These are phyloP conservation scores for Tuctoria greenei DNA, from an alignment of 176 grass and related monocot genomes.

Conservation along the genomic window DNA sequence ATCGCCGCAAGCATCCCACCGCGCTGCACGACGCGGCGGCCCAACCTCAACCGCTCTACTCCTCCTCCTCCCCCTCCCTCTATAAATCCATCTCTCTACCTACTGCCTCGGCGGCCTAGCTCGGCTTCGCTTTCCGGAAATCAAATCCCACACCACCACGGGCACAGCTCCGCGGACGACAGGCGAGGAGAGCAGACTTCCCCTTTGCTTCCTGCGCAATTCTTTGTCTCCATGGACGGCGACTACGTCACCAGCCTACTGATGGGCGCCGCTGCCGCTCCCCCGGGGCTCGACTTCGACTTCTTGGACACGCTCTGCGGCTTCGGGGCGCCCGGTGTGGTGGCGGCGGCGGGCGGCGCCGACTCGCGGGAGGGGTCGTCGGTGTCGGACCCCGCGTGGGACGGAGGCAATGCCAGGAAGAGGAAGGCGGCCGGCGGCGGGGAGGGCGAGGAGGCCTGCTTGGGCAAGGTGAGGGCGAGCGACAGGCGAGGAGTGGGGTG, in stretches of 20 bases:
- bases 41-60: background rate
- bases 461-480: conserved; percentile 37
- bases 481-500: too few relatives aligned
- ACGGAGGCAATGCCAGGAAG: conserved; percentile 61
- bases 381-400: conserved; percentile 61
- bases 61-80: background rate
- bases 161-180: background rate
- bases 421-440: conserved; percentile 38
- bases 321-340: background rate
- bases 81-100: conserved; percentile 44
- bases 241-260: conserved; percentile 48
- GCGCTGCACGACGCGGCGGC: conserved; percentile 16
- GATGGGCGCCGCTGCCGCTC: conserved; percentile 20
- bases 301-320: conserved; percentile 58
- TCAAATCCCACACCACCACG: background rate
- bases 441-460: conserved; percentile 51
- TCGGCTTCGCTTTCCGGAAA: conserved; percentile 19
- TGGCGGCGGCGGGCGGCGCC: conserved; percentile 15
- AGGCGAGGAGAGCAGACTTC: background rate
- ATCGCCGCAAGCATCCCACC: conserved; percentile 36
- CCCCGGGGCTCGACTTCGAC: conserved; percentile 36
- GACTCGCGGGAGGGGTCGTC: conserved; percentile 59
- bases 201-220: conserved; percentile 45
- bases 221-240: conserved; percentile 40
- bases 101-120: conserved; percentile 16